phyloP scores from a whole-genome alignment of 2,329 filamentous ascomycete genomes.

The Leptoxyphium fumago region DNA sequence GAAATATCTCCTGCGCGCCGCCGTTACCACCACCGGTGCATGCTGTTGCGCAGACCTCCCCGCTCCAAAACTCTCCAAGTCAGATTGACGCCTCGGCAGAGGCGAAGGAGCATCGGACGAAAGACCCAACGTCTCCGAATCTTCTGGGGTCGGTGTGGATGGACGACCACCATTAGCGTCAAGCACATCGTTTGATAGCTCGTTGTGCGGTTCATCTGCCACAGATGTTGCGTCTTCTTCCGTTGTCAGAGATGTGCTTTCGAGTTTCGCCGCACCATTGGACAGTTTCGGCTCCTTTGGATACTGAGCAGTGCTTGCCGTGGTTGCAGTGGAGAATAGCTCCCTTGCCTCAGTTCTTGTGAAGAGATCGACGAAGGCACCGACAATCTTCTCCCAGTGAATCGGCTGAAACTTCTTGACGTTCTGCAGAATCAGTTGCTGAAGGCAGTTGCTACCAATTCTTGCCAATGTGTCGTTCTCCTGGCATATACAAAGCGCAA shows the following conservation, averaged over 20 bases:
- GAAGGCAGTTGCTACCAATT: constrained; percentile 94
- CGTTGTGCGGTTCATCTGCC: constrained; percentile 19
- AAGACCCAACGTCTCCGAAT: constrained; percentile 4
- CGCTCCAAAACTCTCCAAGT: constrained; percentile 79
- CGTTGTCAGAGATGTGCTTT: constrained; percentile 4
- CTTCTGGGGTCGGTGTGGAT: constrained; percentile 1
- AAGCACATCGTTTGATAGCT: constrained; percentile 27
- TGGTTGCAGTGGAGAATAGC: constrained; percentile 69
- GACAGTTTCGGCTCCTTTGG: constrained; percentile 5
- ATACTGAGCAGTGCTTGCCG: constrained; percentile 14
- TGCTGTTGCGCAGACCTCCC: constrained; percentile 52
- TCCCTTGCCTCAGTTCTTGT: constrained; percentile 88
- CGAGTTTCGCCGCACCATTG: constrained; percentile 9
- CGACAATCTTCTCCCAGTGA: constrained; percentile 91
- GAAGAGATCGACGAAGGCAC: constrained; percentile 90
- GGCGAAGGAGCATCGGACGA: constrained; percentile 2
- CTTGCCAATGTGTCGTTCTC: constrained; percentile 97
- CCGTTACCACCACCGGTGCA: constrained; percentile 82
- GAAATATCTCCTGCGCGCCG: constrained; percentile 86
- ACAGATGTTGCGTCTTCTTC: constrained; percentile 4
- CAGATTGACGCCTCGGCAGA: constrained; percentile 15
- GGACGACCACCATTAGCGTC: constrained; percentile 10
- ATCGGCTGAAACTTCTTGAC: constrained; percentile 75
- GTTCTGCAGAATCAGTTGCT: constrained; percentile 92
- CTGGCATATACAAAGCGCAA: constrained; percentile 94